These are phyloP conservation scores for Calonectria pseudoreteaudii DNA, from an alignment of 2,329 filamentous ascomycete genomes.

Conservation along the genomic window DNA sequence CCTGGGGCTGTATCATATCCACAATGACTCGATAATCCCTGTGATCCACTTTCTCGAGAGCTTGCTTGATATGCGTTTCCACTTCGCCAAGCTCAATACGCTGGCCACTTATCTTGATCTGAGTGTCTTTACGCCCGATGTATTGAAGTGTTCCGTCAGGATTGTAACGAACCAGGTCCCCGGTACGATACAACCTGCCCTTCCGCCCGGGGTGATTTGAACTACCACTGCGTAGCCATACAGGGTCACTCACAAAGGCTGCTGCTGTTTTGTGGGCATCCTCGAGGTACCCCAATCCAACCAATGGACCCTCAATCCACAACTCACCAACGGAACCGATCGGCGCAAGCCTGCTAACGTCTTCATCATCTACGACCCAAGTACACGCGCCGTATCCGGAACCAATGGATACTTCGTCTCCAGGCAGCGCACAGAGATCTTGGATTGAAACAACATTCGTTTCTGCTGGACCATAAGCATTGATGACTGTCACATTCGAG, in stretches of 20 bases:
- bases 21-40: not conserved
- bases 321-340: not conserved
- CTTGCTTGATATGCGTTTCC: not conserved
- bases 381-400: not conserved
- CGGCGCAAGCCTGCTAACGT: not conserved
- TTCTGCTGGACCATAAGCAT: not conserved
- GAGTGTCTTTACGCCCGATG: not conserved
- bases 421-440: not conserved
- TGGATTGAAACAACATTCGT: not conserved
- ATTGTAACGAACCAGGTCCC: not conserved
- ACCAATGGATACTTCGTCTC: not conserved
- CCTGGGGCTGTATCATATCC: not conserved
- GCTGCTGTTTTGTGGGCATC: not conserved
- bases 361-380: not conserved
- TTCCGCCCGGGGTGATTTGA: not conserved
- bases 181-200: not conserved
- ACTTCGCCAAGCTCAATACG: not conserved
- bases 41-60: not conserved
- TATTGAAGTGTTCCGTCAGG: not conserved
- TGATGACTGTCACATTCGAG: not conserved
- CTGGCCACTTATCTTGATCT: not conserved
- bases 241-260: not conserved
- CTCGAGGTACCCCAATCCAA: not conserved
- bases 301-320: not conserved
- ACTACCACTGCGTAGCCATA: not conserved